phyloP scores from a whole-genome alignment of 2,329 filamentous ascomycete species.

The Lasiodiplodia citricola region DNA sequence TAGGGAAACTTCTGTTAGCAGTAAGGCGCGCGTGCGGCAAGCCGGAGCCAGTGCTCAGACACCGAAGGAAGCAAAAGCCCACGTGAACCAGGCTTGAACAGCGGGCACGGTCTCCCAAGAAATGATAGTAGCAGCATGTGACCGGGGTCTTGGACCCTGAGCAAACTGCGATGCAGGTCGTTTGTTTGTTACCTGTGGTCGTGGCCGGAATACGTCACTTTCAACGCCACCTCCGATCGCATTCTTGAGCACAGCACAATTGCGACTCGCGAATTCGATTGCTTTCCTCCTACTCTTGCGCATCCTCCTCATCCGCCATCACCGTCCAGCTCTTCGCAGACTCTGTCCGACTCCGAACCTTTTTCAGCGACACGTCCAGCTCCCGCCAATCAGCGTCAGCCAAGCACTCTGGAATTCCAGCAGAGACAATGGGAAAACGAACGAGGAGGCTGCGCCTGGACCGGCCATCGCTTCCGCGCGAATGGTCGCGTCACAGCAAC shows the following conservation, averaged over 20 bases:
- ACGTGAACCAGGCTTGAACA: too few relatives aligned
- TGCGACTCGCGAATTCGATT: neutral
- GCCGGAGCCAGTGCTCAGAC: neutral
- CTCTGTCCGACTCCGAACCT: neutral
- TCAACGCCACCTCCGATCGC: neutral
- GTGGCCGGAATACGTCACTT: neutral
- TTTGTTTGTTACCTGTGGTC: slow-evolving; percentile 6
- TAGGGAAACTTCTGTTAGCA: neutral
- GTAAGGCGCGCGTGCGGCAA: too few relatives aligned
- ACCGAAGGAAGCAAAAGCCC: neutral
- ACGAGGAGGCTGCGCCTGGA: neutral
- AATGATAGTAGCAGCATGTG: too few relatives aligned
- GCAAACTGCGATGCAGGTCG: neutral
- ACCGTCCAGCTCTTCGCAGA: neutral
- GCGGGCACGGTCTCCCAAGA: too few relatives aligned
- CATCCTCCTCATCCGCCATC: neutral
- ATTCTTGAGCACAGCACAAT: too few relatives aligned
- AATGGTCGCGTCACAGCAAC: neutral
- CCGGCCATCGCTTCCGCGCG: neutral
- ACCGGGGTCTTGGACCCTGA: neutral
- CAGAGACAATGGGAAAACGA: neutral
- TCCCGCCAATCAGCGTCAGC: neutral
- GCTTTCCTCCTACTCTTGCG: neutral
- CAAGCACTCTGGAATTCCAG: neutral
- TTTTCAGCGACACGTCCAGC: neutral